These are phyloP conservation scores for Taiozyma sp. DNA, from an alignment of 1,139 yeast genomes.

Conservation along the genomic window DNA sequence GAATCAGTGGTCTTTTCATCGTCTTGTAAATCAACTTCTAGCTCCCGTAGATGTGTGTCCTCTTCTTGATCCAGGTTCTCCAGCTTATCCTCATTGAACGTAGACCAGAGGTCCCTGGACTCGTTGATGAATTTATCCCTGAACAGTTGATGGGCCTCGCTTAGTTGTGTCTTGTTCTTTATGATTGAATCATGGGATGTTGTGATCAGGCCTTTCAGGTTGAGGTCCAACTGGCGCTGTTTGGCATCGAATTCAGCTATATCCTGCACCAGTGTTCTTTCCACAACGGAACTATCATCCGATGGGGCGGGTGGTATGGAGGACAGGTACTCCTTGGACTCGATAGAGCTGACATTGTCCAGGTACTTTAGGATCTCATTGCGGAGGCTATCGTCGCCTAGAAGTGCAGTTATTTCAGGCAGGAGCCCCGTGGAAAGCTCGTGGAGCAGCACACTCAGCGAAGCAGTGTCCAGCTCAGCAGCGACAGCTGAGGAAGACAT, in stretches of 20 bases:
- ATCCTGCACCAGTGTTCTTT: slow-evolving; percentile 32
- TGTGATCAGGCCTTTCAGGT: slow-evolving; percentile 30
- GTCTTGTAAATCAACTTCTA: slow-evolving; percentile 19
- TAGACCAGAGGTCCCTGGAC: slow-evolving; percentile 28
- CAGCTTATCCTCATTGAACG: slow-evolving; percentile 26
- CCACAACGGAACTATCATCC: slow-evolving; percentile 4
- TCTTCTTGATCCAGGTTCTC: slow-evolving; percentile 16
- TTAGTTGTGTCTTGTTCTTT: slow-evolving; percentile 27
- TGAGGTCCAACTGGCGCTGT: slow-evolving; percentile 33
- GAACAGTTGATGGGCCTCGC: slow-evolving; percentile 24
- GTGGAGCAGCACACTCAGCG: slow-evolving; percentile 12
- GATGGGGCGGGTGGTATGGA: slow-evolving; percentile 24
- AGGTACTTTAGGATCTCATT: slow-evolving; percentile 15
- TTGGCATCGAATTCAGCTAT: slow-evolving; percentile 45
- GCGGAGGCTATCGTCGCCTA: slow-evolving; percentile 12
- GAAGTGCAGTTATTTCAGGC: slow-evolving; percentile 3
- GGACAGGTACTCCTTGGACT: slow-evolving; percentile 20
- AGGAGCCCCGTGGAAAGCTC: slow-evolving; percentile 17
- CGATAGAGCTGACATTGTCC: slow-evolving; percentile 18
- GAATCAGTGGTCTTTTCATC: slow-evolving; percentile 24
- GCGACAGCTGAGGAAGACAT: not conserved
- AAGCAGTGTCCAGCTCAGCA: not conserved
- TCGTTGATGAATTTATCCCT: slow-evolving; percentile 28
- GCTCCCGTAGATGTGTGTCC: slow-evolving; percentile 12
- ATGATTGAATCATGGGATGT: slow-evolving; percentile 30